Evolutionary conservation across 2,329 filamentous ascomycete species (phyloP).

Genomic region (Claviceps arundinis): DNA sequence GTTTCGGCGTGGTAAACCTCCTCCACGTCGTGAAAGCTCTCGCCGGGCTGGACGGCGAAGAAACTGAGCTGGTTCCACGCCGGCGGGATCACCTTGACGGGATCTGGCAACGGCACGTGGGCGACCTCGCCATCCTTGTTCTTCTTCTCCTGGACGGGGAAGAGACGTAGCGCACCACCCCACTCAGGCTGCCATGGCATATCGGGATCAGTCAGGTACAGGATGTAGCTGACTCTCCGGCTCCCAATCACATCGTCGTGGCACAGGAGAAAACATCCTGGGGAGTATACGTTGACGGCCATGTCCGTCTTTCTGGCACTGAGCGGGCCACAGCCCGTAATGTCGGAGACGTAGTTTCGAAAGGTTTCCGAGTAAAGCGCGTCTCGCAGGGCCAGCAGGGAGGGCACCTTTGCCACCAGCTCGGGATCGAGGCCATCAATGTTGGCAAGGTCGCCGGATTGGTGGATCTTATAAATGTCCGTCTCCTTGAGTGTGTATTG

Average conservation of each 20-base stretch:
- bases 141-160: conserved; percentile 51
- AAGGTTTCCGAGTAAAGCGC: conserved; percentile 85
- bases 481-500: conserved; percentile 97
- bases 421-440: conserved; percentile 84
- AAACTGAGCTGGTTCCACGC: conserved; percentile 97
- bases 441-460: conserved; percentile 94
- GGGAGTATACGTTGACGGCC: conserved; percentile 97
- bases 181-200: conserved; percentile 79
- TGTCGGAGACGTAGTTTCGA: conserved; percentile 72
- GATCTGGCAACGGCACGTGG: conserved; percentile 67
- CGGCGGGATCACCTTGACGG: conserved; percentile 72
- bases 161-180: conserved; percentile 85
- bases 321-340: conserved; percentile 75
- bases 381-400: conserved; percentile 82
- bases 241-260: conserved; percentile 99
- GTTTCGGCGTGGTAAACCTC: conserved; percentile 72
- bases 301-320: conserved; percentile 95
- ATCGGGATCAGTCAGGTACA: conserved; percentile 90
- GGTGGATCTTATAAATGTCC: conserved; percentile 98
- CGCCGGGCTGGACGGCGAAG: conserved; percentile 95
- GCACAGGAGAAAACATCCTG: conserved; percentile 87
- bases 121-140: conserved; percentile 60
- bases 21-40: conserved; percentile 98
- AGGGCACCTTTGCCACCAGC: conserved; percentile 74
- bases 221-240: conserved; percentile 86